Conservation (phyloP, 1,284 basidiomycete genomes). For the Rugosomyces carneus region DNA sequence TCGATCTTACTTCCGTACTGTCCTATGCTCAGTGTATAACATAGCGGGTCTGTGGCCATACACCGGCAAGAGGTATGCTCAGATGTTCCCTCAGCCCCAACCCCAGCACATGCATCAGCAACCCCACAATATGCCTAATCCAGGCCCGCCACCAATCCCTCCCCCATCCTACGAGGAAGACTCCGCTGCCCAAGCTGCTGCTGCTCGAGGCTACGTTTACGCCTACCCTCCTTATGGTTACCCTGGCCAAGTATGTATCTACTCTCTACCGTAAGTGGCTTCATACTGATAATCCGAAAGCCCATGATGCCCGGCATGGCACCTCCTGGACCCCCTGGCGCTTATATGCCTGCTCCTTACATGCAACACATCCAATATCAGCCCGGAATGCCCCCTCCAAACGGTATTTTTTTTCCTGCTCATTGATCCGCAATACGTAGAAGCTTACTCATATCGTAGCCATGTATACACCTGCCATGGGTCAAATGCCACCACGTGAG, state of each 20-base stretch:
- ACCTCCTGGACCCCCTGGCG: slow-evolving; percentile 65
- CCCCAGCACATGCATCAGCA: slow-evolving; percentile 53
- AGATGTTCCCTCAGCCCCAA: slow-evolving; percentile 62
- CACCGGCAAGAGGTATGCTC: slow-evolving; percentile 78
- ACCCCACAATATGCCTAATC: slow-evolving; percentile 61
- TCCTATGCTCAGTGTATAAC: slow-evolving; percentile 1
- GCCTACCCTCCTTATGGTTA: slow-evolving; percentile 71
- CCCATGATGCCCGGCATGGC: slow-evolving; percentile 79
- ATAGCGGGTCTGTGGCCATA: slow-evolving; percentile 81
- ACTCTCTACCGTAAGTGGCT: not conserved
- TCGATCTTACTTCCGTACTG: slow-evolving; percentile 14
- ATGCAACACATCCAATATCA: slow-evolving; percentile 82
- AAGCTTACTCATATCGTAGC: slow-evolving; percentile 32
- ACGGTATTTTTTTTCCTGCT: slow-evolving; percentile 34
- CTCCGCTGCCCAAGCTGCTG: slow-evolving; percentile 50
- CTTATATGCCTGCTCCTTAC: slow-evolving; percentile 69
- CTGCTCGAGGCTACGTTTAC: slow-evolving; percentile 60
- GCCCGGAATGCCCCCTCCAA: slow-evolving; percentile 70
- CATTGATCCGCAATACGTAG: not conserved
- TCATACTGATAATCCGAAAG: slow-evolving; percentile 25
- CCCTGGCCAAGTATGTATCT: slow-evolving; percentile 56
- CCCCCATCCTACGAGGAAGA: slow-evolving; percentile 74
- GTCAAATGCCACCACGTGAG: slow-evolving; percentile 79
- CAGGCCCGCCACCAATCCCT: slow-evolving; percentile 59
- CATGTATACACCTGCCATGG: slow-evolving; percentile 79